Evolutionary conservation across 169 alveolate species (phyloP).

Genomic region (Plasmodium relictum): DNA sequence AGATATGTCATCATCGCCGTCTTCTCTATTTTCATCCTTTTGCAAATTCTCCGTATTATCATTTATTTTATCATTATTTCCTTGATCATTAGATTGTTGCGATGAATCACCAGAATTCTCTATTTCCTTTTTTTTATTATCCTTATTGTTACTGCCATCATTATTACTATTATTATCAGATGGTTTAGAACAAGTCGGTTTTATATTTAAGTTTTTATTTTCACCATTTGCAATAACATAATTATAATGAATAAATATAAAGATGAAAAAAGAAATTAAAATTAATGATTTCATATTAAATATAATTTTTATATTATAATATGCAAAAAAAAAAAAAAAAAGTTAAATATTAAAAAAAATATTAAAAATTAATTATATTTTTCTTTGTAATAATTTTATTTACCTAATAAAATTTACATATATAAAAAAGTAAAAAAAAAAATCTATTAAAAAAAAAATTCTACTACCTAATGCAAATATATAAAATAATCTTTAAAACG

Average conservation of each 20-base stretch:
- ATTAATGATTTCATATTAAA: conserved; percentile 21
- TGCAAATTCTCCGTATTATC: not conserved
- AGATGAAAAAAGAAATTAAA: not conserved
- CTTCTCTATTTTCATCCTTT: not conserved
- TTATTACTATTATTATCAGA: not conserved
- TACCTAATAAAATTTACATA: no score
- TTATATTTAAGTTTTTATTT: conserved; percentile 28
- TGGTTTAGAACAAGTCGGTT: conserved; percentile 29
- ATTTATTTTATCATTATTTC: not conserved
- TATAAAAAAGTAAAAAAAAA: no score
- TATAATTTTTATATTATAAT: not conserved
- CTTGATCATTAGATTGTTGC: no score
- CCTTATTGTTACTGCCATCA: not conserved
- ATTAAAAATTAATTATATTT: no score
- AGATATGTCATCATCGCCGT: not conserved
- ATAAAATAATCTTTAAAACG: no score
- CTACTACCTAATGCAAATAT: no score
- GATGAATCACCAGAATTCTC: no score
- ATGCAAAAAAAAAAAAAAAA: not conserved
- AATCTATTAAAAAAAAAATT: no score
- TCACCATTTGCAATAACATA: not conserved
- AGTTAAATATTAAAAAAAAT: no score
- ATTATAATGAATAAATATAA: conserved; percentile 5
- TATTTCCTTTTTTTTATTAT: not conserved
- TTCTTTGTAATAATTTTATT: no score